Conservation (phyloP, 805 yeast genomes). For the Wickerhamomyces silvicola region DNA sequence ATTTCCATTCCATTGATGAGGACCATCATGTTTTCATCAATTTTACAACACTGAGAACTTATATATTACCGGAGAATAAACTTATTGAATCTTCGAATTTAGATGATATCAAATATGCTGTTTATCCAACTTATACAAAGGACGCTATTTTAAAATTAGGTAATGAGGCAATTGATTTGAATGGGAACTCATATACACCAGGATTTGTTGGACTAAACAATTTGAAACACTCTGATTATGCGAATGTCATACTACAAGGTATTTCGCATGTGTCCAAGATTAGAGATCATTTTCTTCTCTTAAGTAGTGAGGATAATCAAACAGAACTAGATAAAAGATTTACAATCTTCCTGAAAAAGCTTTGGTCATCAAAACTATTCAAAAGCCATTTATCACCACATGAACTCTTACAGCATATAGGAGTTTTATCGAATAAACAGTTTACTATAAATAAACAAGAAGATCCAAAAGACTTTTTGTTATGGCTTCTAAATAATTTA, state of each 20-base stretch:
- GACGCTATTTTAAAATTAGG: conserved; percentile 27
- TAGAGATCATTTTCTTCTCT: conserved; percentile 38
- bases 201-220: conserved; percentile 66
- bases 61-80: conserved; percentile 57
- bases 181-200: conserved; percentile 41
- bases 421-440: conserved; percentile 35
- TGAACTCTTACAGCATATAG: conserved; percentile 49
- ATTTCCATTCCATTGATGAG: conserved; percentile 54
- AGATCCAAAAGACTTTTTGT: conserved; percentile 51
- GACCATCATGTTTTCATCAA: conserved; percentile 61
- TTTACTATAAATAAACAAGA: conserved; percentile 32
- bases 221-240: conserved; percentile 42
- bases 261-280: conserved; percentile 47
- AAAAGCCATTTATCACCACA: conserved; percentile 62
- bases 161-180: conserved; percentile 33
- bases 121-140: conserved; percentile 43
- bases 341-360: conserved; percentile 42
- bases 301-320: conserved; percentile 9
- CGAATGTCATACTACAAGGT: conserved; percentile 51
- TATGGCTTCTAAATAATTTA: conserved; percentile 53
- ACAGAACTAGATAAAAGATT: conserved; percentile 37
- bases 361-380: conserved; percentile 60
- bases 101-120: conserved; percentile 44
- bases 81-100: conserved; percentile 35
- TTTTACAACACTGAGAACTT: conserved; percentile 41